Evolutionary conservation across 495 filamentous ascomycete genomes (phyloP).

Genomic region (Talaromyces adpressus): DNA sequence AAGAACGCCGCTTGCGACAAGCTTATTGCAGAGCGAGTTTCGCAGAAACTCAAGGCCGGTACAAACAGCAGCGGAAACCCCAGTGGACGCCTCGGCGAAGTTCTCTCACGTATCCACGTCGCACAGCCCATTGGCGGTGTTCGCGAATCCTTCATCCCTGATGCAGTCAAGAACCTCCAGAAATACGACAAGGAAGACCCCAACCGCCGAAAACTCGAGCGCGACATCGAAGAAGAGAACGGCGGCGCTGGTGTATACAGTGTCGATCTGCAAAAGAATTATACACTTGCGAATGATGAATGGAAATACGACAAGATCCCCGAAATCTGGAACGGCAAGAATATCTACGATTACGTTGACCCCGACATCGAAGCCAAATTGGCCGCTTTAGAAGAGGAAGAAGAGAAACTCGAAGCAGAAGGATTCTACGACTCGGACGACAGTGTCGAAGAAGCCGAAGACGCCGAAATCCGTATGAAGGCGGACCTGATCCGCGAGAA

Average conservation of each 20-base stretch:
- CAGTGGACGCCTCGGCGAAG: slow-evolving; percentile 74
- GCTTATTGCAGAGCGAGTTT: slow-evolving; percentile 83
- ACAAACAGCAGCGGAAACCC: slow-evolving; percentile 63
- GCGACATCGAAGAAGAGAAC: slow-evolving; percentile 86
- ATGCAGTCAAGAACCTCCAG: slow-evolving; percentile 67
- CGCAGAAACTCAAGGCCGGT: slow-evolving; percentile 90
- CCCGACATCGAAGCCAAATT: slow-evolving; percentile 93
- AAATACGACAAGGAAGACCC: slow-evolving; percentile 90
- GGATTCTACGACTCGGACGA: slow-evolving; percentile 71
- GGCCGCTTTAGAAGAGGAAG: slow-evolving; percentile 85
- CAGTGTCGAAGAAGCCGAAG: slow-evolving; percentile 70
- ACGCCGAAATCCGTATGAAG: slow-evolving; percentile 81
- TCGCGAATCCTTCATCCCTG: slow-evolving; percentile 80
- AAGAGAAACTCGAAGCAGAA: slow-evolving; percentile 79
- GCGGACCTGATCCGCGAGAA: slow-evolving; percentile 94
- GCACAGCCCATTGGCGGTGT: slow-evolving; percentile 81
- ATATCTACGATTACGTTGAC: slow-evolving; percentile 94
- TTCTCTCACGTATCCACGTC: slow-evolving; percentile 91
- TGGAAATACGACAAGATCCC: slow-evolving; percentile 97
- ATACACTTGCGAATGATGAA: slow-evolving; percentile 72
- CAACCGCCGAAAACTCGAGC: slow-evolving; percentile 65
- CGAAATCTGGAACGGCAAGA: slow-evolving; percentile 87
- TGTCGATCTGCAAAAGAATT: slow-evolving; percentile 81
- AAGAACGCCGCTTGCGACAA: slow-evolving; percentile 94
- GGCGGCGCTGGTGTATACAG: slow-evolving; percentile 95